These are phyloP conservation scores for Eucalyptus grandis DNA, from an alignment of 345 rosid species.

Conservation along the genomic window DNA sequence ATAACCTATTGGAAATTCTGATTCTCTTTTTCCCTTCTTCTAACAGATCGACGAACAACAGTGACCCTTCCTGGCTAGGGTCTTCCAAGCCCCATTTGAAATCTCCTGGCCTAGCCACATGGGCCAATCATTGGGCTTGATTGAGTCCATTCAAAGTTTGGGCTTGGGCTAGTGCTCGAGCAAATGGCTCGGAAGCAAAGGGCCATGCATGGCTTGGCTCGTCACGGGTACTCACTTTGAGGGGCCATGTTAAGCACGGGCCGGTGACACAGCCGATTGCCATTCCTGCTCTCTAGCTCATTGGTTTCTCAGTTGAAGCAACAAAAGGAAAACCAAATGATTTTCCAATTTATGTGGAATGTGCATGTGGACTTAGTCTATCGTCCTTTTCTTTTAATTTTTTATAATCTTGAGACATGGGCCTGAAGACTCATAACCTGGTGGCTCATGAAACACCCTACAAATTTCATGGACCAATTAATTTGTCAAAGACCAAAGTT, in stretches of 20 bases:
- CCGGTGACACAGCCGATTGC: background rate
- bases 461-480: background rate
- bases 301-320: background rate
- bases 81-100: background rate
- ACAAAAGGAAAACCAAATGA: background rate
- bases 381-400: background rate
- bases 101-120: background rate
- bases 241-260: background rate
- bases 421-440: fast-evolving
- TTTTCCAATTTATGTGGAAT: background rate
- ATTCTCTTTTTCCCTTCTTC: too few species aligned
- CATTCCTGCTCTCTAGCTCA: background rate
- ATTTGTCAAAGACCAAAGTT: background rate
- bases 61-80: too few species aligned
- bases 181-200: background rate
- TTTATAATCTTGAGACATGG: background rate
- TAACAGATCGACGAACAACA: too few species aligned
- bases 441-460: background rate
- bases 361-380: background rate
- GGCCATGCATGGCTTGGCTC: background rate
- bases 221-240: too few species aligned
- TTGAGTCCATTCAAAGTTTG: background rate
- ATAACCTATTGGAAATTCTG: too few species aligned
- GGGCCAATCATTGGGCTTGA: background rate
- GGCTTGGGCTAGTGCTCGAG: background rate